Conservation (phyloP, 2,329 filamentous ascomycete genomes). For the Calonectria montana region DNA sequence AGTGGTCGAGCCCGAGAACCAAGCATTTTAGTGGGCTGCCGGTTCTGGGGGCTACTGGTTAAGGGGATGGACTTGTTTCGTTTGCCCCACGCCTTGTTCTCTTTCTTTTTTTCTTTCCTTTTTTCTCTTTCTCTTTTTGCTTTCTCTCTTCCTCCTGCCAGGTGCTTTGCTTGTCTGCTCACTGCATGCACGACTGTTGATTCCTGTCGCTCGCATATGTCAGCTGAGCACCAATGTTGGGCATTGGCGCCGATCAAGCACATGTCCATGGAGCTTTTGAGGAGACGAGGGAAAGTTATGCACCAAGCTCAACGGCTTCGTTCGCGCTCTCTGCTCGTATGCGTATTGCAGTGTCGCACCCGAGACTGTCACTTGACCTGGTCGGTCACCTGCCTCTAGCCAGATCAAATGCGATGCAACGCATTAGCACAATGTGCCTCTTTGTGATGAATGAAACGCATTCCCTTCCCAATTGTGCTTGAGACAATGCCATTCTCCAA, state of each 20-base stretch:
- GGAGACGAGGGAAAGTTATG: neutral
- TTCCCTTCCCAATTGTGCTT: neutral
- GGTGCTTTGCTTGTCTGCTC: neutral
- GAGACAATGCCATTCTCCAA: neutral
- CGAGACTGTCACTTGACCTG: constrained; percentile 11
- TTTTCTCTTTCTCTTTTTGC: neutral
- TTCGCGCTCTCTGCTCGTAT: neutral
- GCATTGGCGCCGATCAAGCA: neutral
- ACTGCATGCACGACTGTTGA: neutral
- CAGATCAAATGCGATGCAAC: constrained; percentile 16
- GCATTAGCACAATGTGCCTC: constrained; percentile 1
- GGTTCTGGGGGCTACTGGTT: neutral
- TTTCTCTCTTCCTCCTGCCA: no score
- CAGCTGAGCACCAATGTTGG: neutral
- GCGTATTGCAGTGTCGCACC: neutral
- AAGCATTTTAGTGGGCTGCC: constrained; percentile 16
- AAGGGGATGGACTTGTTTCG: constrained; percentile 6
- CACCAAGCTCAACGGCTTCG: neutral
- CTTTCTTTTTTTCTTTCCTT: neutral
- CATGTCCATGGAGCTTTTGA: neutral
- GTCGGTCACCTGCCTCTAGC: constrained; percentile 8
- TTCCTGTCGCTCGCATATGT: constrained; percentile 4
- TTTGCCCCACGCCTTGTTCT: neutral
- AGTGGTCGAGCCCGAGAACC: constrained; percentile 25
- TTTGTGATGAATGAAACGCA: constrained; percentile 5